These are phyloP conservation scores for Verticillium longisporum DNA, from an alignment of 2,329 filamentous ascomycete genomes.

Conservation along the genomic window DNA sequence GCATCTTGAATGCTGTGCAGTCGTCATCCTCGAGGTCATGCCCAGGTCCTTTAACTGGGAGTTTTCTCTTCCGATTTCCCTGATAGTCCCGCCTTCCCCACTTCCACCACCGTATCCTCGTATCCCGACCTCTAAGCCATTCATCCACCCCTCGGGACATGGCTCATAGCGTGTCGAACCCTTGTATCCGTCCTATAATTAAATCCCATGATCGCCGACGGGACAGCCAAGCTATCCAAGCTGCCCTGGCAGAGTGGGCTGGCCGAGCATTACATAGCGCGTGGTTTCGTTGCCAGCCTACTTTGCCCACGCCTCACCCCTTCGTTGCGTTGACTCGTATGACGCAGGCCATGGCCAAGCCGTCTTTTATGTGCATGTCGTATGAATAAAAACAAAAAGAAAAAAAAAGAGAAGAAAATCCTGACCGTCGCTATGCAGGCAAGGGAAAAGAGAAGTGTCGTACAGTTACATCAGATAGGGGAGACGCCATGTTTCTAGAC, in stretches of 20 bases:
- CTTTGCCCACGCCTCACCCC: background rate
- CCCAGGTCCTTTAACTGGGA: background rate
- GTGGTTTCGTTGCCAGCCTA: background rate
- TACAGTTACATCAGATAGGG: constrained; percentile 12
- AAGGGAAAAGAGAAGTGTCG: constrained; percentile 12
- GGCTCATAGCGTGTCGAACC: background rate
- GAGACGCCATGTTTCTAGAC: background rate
- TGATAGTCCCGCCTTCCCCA: background rate
- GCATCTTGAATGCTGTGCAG: background rate
- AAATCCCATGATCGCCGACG: background rate
- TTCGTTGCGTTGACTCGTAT: background rate
- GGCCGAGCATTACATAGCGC: background rate
- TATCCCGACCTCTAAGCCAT: background rate
- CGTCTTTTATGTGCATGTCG: constrained; percentile 9
- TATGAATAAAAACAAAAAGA: constrained; percentile 4
- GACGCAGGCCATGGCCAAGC: background rate
- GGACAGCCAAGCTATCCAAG: background rate
- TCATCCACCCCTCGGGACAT: background rate
- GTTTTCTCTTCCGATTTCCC: background rate
- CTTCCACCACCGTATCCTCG: background rate
- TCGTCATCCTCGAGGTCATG: background rate
- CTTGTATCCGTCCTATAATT: background rate
- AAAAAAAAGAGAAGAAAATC: constrained; percentile 4
- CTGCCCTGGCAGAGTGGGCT: background rate
- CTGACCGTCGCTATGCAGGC: constrained; percentile 14